These are phyloP conservation scores for Cryptosporidium tyzzeri DNA, from an alignment of 169 alveolate genomes.

Conservation along the genomic window DNA sequence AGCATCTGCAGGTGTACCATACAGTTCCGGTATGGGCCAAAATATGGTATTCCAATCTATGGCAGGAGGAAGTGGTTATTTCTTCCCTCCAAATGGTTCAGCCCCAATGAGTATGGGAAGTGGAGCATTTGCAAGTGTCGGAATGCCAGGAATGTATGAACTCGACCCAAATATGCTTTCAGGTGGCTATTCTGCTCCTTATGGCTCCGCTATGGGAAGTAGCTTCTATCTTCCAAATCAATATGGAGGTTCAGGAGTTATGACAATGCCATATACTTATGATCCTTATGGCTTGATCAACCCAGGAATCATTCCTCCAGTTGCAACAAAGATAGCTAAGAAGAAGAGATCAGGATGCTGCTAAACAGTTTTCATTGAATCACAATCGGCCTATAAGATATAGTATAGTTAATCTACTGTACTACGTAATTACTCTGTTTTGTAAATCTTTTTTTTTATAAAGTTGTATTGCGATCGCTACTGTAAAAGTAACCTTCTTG, in stretches of 20 bases:
- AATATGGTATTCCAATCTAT: conserved; percentile 63
- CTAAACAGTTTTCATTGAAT: neutral
- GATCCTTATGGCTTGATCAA: conserved; percentile 76
- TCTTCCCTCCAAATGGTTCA: conserved; percentile 63
- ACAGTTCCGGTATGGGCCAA: conserved; percentile 48
- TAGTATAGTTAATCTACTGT: conserved; percentile 28
- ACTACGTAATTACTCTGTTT: conserved; percentile 21
- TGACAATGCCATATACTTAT: conserved; percentile 75
- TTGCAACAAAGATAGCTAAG: conserved; percentile 58
- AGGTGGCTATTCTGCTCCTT: conserved; percentile 64
- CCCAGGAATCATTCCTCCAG: conserved; percentile 76
- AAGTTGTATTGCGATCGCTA: neutral
- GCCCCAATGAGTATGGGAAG: conserved; percentile 70
- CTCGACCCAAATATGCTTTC: conserved; percentile 56
- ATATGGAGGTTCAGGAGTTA: conserved; percentile 42
- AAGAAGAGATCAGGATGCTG: conserved; percentile 75
- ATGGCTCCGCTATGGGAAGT: conserved; percentile 75
- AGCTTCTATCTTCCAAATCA: conserved; percentile 70
- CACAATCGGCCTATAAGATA: conserved; percentile 11
- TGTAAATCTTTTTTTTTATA: neutral
- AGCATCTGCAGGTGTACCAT: conserved; percentile 46
- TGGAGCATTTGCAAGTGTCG: conserved; percentile 68
- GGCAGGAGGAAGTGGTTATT: conserved; percentile 72
- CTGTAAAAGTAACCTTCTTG: conserved; percentile 48
- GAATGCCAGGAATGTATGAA: conserved; percentile 75